These are phyloP conservation scores for Scolecobasidium constrictum DNA, from an alignment of 2,329 filamentous ascomycete species.

Conservation along the genomic window DNA sequence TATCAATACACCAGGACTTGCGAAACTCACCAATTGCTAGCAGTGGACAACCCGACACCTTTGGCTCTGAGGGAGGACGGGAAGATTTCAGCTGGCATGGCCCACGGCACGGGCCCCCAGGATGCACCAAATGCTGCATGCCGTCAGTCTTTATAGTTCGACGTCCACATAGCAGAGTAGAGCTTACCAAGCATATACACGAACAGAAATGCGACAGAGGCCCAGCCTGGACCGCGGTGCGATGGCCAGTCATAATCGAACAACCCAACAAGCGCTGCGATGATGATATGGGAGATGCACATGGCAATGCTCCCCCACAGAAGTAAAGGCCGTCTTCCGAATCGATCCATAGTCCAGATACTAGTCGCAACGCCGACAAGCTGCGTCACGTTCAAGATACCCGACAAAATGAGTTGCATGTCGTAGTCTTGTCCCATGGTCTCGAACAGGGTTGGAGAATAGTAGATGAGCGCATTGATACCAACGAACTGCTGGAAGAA, in stretches of 20 bases:
- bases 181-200: constrained; percentile 43
- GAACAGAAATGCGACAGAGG: constrained; percentile 47
- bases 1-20: too few species aligned
- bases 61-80: constrained; percentile 50
- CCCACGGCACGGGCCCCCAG: constrained; percentile 45
- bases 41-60: constrained; percentile 54
- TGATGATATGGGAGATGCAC: constrained; percentile 36
- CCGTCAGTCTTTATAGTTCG: background rate
- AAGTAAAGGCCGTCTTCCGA: constrained; percentile 29
- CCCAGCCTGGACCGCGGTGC: constrained; percentile 43
- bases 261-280: constrained; percentile 43
- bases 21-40: constrained; percentile 55
- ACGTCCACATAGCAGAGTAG: background rate
- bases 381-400: constrained; percentile 32
- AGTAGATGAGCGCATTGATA: constrained; percentile 40
- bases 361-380: constrained; percentile 29
- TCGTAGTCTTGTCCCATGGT: constrained; percentile 25
- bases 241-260: constrained; percentile 40
- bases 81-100: constrained; percentile 49
- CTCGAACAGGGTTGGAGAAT: constrained; percentile 33
- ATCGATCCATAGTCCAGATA: constrained; percentile 32
- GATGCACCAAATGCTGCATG: constrained; percentile 42
- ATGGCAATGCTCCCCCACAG: constrained; percentile 35
- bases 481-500: constrained; percentile 35
- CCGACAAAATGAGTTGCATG: constrained; percentile 29